These are phyloP conservation scores for Hypoxylon rubiginosum DNA, from an alignment of 2,329 filamentous ascomycete species.

Conservation along the genomic window DNA sequence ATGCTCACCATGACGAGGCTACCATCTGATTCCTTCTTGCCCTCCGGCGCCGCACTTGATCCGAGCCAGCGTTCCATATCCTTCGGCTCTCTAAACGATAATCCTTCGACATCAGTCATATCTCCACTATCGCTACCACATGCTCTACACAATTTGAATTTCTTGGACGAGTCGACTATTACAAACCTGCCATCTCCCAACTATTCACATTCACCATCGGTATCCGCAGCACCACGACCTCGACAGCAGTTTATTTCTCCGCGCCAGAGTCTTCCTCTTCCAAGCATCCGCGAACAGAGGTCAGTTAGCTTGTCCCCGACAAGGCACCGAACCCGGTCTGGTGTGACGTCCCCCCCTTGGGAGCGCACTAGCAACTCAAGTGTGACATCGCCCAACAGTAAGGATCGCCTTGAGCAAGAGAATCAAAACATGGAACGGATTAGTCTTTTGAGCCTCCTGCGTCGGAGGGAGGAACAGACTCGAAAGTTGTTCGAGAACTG, in stretches of 20 bases:
- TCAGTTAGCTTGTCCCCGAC: slow-evolving; percentile 53
- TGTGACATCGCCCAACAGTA: slow-evolving; percentile 39
- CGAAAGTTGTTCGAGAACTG: slow-evolving; percentile 60
- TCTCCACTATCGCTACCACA: slow-evolving; percentile 58
- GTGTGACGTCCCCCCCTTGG: slow-evolving; percentile 44
- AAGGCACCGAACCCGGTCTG: slow-evolving; percentile 33
- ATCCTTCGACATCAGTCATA: slow-evolving; percentile 54
- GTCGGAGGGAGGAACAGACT: slow-evolving; percentile 48
- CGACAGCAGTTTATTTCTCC: slow-evolving; percentile 47
- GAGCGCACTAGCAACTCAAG: slow-evolving; percentile 32
- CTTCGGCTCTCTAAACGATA: slow-evolving; percentile 47
- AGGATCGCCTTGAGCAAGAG: slow-evolving; percentile 27
- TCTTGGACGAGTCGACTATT: slow-evolving; percentile 54
- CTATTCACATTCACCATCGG: slow-evolving; percentile 45
- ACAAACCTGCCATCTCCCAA: slow-evolving; percentile 40
- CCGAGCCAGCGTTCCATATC: slow-evolving; percentile 49
- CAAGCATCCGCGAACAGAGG: slow-evolving; percentile 43
- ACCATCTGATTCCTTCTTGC: slow-evolving; percentile 59
- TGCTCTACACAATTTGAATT: slow-evolving; percentile 52
- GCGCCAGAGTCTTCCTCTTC: slow-evolving; percentile 43
- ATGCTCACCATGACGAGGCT: slow-evolving; percentile 59
- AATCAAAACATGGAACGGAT: neutral
- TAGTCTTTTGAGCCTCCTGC: slow-evolving; percentile 42
- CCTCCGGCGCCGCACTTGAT: slow-evolving; percentile 55
- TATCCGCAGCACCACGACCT: slow-evolving; percentile 35